Evolutionary conservation across 805 yeast genomes (phyloP), one percentile per base, ranked within the genome.

Genomic region (Peterozyma xylosa): DNA sequence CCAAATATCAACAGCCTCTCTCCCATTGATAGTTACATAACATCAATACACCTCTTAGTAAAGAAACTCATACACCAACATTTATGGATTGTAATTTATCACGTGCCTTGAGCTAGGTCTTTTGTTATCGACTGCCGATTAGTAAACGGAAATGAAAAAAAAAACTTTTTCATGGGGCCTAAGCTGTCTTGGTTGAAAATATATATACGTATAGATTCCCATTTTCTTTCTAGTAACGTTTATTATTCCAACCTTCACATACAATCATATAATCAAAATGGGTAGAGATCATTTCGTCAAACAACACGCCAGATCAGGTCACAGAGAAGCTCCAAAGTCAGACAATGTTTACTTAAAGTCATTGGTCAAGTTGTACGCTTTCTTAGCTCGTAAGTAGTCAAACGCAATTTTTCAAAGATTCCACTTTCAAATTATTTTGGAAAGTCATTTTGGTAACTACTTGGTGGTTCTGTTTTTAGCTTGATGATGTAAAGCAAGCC

Each of bases 291-390:
- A 87, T 80, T 79, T 84, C 75, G 71, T 81, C 71, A 93, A 91
- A 76, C 97, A 88, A 78, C 99, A 93, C 84, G 80, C 78, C 69
- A 87, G 89, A 77, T 76, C 83, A 61, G 83, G 95, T 75, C 96
- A 88, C 88, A 89, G 99, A 79, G 76, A 84, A 70, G 97, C 97
- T 75, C 99, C 99, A 78, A 88, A 88, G 82, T 91, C 98, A 59
- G 96, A 93, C 78, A 93, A 93, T 72, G 96, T 90, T 77, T 93
- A 93, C 96, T 80, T 93, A 78, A 86, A 85, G 76, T 76, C 93
- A 70, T 85, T 93, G 76, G 98, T 91, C 73, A 91, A 91, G 85
- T 80, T 93, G 65, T 93, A 90, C 88, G 75, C 97, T 70, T 93
- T 88, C 95, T 82, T 93, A 76, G 96, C 98, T 78, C 97, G 99